Base-by-base conservation (phyloP, 257 asterid genomes). In the Przewalskia tangutica region DNA sequence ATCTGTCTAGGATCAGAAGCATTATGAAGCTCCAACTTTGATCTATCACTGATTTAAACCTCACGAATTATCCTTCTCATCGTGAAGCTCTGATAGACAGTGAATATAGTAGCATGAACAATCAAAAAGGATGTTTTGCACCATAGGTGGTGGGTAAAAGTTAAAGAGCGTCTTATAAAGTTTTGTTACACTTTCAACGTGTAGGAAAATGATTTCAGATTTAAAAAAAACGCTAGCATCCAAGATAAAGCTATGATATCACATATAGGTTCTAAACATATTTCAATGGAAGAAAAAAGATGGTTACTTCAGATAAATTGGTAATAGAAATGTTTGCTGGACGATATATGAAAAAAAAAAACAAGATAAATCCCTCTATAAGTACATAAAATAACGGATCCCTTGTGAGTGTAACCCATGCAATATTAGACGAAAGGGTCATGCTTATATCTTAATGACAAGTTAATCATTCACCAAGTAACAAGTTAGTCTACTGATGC, bases 41-140 rank as follows among this genome's bases (percentile, higher is more conserved):
- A 77, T 85, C 36, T 85, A 85, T 85, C 88, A 85, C 88, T 85
- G 85, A 18, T 70, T 85, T 82, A 85, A 82, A 79, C 88, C 81
- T 82, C 88, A 85, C 84, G 62, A 85, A 81, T 16, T 17, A 82
- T 44, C 16, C 84, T 85, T 23, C 48, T 82, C 85, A 59, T 5
- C 81, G 82, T 85, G 84, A 85, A 71, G 88, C 60, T 85, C 88
- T 82, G 75, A 82, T 71, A 23, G 17, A 79, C 85, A 82, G 88
- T 23, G 88, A 85, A 60, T 58, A 77, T 42, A 20, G 60, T 60
- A 36, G 58, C 32, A 63, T 8, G 5, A 62, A 38, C 54, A 62
- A 42, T 13, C 53, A 34, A 66, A 40, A 20, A 60, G 42, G n/a
- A 7, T 3, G 4, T 62, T 60, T 62, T 34, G 63, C 50, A 60